phyloP scores from a whole-genome alignment of 2,329 filamentous ascomycete genomes.

The Myriosclerotinia duriaeana region DNA sequence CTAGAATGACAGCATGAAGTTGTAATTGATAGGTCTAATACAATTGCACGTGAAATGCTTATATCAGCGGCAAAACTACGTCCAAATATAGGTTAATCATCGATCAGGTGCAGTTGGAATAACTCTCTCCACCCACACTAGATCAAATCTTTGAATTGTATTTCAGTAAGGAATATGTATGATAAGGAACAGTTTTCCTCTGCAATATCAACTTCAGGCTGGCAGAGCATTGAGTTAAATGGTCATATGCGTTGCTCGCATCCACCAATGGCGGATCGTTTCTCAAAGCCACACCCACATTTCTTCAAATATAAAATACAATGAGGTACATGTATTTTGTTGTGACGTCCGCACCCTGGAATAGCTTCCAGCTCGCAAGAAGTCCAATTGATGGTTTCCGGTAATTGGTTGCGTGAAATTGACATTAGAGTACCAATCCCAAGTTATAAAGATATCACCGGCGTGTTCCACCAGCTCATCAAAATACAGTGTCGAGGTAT shows the following conservation, averaged over 20 bases:
- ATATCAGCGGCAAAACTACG: no score
- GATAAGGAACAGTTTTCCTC: constrained; percentile 1
- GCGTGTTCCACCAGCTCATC: constrained; percentile 11
- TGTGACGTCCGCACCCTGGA: constrained; percentile 10
- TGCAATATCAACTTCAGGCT: constrained; percentile 5
- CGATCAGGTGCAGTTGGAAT: no score
- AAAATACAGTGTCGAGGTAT: constrained; percentile 7
- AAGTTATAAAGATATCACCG: constrained; percentile 6
- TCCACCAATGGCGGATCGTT: constrained; percentile 5
- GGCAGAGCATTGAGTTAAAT: constrained; percentile 5
- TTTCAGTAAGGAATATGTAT: constrained; percentile 6
- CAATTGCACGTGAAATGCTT: no score
- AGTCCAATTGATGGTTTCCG: constrained; percentile 2
- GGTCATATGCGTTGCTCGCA: constrained; percentile 8
- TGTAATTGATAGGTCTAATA: no score
- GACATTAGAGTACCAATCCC: constrained; percentile 12
- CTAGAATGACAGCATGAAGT: no score
- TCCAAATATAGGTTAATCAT: no score
- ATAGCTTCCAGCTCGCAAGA: constrained; percentile 10
- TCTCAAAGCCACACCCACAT: constrained; percentile 13
- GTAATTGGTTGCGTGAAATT: constrained; percentile 8
- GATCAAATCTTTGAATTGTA: neutral
- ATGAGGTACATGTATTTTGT: neutral
- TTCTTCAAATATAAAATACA: constrained; percentile 7
- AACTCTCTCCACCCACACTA: neutral